Conservation (phyloP, 495 filamentous ascomycete species). For the Aspergillus cristatus region DNA sequence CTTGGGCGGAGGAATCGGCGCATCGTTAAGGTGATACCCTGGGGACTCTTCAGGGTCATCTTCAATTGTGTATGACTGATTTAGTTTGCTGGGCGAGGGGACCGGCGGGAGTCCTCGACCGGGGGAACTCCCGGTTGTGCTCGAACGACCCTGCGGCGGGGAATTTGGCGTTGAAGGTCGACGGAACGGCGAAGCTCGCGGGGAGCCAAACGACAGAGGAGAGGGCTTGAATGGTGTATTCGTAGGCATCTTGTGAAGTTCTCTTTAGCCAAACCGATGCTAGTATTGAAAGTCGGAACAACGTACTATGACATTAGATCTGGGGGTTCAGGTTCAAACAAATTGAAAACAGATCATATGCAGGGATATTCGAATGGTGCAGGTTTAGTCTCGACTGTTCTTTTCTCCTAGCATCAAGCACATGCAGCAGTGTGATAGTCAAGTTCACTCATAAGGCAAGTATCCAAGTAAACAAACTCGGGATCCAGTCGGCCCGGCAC, state of each 20-base stretch:
- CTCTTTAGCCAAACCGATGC: no score
- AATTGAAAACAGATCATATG: no score
- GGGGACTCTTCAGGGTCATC: conserved; percentile 19
- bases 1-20: conserved; percentile 30
- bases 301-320: no score
- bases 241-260: conserved; percentile 26
- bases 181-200: conserved; percentile 67
- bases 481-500: conserved; percentile 23
- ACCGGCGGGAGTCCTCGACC: conserved; percentile 34
- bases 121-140: conserved; percentile 37
- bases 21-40: conserved; percentile 14
- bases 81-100: conserved; percentile 38
- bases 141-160: conserved; percentile 28
- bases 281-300: no score
- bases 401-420: no score
- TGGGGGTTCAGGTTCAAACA: no score
- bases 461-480: conserved; percentile 22
- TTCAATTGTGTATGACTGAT: conserved; percentile 40
- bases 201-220: conserved; percentile 58
- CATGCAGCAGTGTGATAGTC: no score
- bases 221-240: conserved; percentile 59
- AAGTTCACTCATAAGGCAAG: no score
- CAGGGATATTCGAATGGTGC: no score
- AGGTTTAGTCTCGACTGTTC: no score
- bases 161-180: conserved; percentile 46